Base-by-base conservation (phyloP, 495 filamentous ascomycete species). In the Aspergillus baeticus region DNA sequence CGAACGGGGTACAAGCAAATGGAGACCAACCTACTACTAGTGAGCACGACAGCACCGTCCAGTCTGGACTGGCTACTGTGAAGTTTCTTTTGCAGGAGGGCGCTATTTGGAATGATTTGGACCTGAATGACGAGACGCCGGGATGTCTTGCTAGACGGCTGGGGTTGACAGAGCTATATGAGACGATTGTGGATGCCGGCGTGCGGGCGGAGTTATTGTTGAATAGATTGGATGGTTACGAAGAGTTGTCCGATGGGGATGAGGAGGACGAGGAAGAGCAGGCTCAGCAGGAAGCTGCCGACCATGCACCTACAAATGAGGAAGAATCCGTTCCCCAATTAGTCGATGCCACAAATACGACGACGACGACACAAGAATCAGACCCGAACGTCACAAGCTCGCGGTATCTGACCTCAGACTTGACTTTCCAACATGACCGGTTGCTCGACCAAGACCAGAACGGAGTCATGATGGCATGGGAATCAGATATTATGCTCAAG, bases 391-490 rank as follows among this genome's bases (percentile, higher is more conserved):
- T 85, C 31, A 82, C 78, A 33, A 90, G 85, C 62, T 75, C 82
- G 35, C 80, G 82, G 18, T 98, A 96, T 68, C 84, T 98, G 2
- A 73, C 82, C n/a, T 89, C 88, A 0, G 74, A 77, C 10, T 81
- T 98, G 4, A 89, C 81, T 11, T 96, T 95, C 76, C 74, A 78
- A 20, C 77, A 81, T 22, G 84, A 87, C 54, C 85, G 89, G 29
- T 81, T 98, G 8, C 80, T 97, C 1, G 94, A 98, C 60, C 77
- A 77, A 3, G 83, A 86, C 45, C 78, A 81, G 6, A 98, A 98
- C 66, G 91, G 91, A 23, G 91, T 98, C 1, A 98, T 98, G 94
- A 90, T 98, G 94, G 79, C 87, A 23, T 98, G 94, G 94, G 94
- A 98, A 71, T 86, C 86, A 0, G 81, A 85, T 33, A 92, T 98